phyloP scores from a whole-genome alignment of 305 asterid genomes.

The Fraxinus xanthoxyloides region DNA sequence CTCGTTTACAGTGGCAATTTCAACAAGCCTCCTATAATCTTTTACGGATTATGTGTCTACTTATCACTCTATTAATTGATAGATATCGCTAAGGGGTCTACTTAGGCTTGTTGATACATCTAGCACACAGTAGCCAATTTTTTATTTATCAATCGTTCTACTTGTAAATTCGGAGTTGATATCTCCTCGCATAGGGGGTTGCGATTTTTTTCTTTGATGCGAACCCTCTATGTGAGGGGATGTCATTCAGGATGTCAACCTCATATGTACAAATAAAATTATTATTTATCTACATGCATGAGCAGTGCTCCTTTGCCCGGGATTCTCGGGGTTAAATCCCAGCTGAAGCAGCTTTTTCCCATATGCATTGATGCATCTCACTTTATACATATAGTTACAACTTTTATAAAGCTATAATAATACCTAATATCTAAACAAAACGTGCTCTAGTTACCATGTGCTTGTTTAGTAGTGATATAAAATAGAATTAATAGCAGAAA shows the following conservation, averaged over 20 bases:
- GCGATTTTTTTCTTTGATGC: too few relatives aligned
- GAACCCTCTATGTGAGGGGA: too few relatives aligned
- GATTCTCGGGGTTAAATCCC: too few relatives aligned
- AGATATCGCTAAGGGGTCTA: neutral
- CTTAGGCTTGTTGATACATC: neutral
- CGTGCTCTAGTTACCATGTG: neutral
- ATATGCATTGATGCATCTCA: neutral
- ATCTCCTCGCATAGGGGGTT: too few relatives aligned
- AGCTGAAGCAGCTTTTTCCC: too few relatives aligned
- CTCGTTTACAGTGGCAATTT: neutral
- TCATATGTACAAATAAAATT: too few relatives aligned
- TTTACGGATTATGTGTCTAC: neutral
- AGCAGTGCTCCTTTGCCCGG: too few relatives aligned
- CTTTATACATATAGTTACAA: neutral
- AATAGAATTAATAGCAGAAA: too few relatives aligned
- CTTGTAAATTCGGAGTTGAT: too few relatives aligned
- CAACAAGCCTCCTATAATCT: neutral
- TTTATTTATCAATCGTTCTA: too few relatives aligned
- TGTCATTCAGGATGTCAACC: too few relatives aligned
- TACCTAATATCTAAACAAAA: neutral
- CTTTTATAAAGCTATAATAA: neutral
- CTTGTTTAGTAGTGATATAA: neutral
- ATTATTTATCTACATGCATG: too few relatives aligned
- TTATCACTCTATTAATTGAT: neutral
- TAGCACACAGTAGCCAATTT: neutral